These are phyloP conservation scores for Oxytropis ochrocephala DNA, from an alignment of 306 rosid species.

Conservation along the genomic window DNA sequence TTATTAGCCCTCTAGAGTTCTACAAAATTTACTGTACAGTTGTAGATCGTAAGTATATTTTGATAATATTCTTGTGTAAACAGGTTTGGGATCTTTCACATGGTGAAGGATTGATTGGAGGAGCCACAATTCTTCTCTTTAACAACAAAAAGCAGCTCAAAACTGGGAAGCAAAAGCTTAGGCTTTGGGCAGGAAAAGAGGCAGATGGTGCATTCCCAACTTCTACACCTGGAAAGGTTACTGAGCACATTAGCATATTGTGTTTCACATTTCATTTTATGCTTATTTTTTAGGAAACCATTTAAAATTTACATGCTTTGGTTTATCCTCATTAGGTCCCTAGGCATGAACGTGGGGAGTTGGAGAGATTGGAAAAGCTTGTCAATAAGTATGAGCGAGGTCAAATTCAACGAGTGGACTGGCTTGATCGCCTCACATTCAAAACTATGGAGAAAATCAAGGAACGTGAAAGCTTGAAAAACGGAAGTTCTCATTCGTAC, in stretches of 20 bases:
- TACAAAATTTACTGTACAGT: background rate
- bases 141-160: slow-evolving; percentile 86
- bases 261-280: background rate
- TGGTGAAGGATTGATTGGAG: slow-evolving; percentile 92
- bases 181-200: slow-evolving; percentile 90
- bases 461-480: slow-evolving; percentile 67
- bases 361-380: slow-evolving; percentile 93
- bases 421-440: slow-evolving; percentile 92
- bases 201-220: slow-evolving; percentile 88
- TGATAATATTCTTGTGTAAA: slow-evolving; percentile 8
- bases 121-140: slow-evolving; percentile 89
- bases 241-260: slow-evolving; percentile 4
- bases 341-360: slow-evolving; percentile 82
- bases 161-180: slow-evolving; percentile 93
- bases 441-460: slow-evolving; percentile 71
- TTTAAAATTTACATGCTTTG: background rate
- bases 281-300: slow-evolving; percentile 10
- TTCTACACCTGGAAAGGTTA: slow-evolving; percentile 94
- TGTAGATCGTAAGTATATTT: background rate
- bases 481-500: slow-evolving; percentile 72
- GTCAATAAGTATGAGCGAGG: slow-evolving; percentile 89
- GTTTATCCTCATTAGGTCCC: slow-evolving; percentile 60
- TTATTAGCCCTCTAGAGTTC: background rate
- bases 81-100: slow-evolving; percentile 98
- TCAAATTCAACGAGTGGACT: slow-evolving; percentile 81